phyloP scores from a whole-genome alignment of 2,329 filamentous ascomycete species.

The Colletotrichum cereale region DNA sequence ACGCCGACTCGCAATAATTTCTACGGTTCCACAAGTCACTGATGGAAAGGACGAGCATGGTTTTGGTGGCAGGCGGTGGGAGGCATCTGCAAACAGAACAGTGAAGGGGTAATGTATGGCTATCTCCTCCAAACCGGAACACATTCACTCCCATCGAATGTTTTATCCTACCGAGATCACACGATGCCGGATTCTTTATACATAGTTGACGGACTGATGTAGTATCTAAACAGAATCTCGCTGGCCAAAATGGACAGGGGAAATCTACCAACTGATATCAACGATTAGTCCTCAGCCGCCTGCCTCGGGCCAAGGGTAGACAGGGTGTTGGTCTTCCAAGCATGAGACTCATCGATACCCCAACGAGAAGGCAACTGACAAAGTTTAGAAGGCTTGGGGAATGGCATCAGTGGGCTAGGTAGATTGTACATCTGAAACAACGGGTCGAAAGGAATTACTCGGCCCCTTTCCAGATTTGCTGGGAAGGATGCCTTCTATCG shows the following conservation, averaged over 20 bases:
- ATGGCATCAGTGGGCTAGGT: neutral
- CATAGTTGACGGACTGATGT: neutral
- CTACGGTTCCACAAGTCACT: no score
- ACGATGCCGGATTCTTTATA: neutral
- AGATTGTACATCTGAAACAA: neutral
- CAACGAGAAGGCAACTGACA: no score
- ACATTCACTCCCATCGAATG: neutral
- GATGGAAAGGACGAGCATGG: no score
- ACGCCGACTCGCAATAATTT: neutral
- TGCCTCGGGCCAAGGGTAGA: neutral
- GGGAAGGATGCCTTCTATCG: neutral
- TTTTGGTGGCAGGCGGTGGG: no score
- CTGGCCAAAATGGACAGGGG: neutral
- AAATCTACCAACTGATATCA: neutral
- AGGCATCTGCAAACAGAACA: neutral
- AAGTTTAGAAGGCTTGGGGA: neutral
- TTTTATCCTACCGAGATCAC: neutral
- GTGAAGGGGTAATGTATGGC: neutral
- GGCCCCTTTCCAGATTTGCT: neutral
- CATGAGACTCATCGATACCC: neutral
- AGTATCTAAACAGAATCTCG: neutral
- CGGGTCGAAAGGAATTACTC: neutral
- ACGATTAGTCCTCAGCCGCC: neutral
- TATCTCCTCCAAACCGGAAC: neutral
- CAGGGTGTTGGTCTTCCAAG: neutral